Conservation (phyloP, 768 basidiomycete species). For the Termitomyces sp. region DNA sequence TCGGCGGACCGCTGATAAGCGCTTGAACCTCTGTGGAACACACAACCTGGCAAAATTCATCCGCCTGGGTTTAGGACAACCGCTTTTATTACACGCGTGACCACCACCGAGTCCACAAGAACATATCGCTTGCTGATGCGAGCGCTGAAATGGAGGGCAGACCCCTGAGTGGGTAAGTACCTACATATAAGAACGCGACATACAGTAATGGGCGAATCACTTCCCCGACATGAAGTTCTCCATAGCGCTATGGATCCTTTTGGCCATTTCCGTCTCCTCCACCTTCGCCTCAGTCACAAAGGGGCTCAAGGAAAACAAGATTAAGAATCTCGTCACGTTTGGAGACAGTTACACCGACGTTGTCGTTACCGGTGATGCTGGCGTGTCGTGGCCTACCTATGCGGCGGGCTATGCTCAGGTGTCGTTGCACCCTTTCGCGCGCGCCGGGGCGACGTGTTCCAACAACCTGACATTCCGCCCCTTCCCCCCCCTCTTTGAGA, state of each 20-base stretch:
- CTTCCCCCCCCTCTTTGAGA: conserved; percentile 56
- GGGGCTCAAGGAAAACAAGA: conserved; percentile 37
- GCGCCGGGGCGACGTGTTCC: conserved; percentile 62
- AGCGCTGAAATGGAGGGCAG: not conserved
- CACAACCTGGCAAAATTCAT: not conserved
- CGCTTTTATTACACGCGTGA: not conserved
- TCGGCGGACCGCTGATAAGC: not conserved
- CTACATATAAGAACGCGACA: not conserved
- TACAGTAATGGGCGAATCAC: not conserved
- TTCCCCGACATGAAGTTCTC: conserved; percentile 1
- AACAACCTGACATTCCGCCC: conserved; percentile 56
- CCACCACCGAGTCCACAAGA: not conserved
- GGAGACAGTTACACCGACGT: conserved; percentile 66
- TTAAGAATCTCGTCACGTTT: conserved; percentile 64
- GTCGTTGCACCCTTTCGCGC: conserved; percentile 53
- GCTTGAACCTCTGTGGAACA: not conserved
- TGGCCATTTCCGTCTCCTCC: not conserved
- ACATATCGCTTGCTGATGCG: too few relatives aligned
- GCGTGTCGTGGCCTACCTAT: conserved; percentile 58
- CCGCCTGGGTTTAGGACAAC: not conserved
- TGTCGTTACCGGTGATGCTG: conserved; percentile 35
- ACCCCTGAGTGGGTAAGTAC: not conserved
- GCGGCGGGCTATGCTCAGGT: conserved; percentile 52
- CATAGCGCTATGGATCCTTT: not conserved
- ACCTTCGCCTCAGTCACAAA: not conserved